A percentile compares a stretch with the other conserved stretches of the same genome.
Evolutionary conservation across 257 asterid species (phyloP).

Genomic region (Lycium ferocissimum): DNA sequence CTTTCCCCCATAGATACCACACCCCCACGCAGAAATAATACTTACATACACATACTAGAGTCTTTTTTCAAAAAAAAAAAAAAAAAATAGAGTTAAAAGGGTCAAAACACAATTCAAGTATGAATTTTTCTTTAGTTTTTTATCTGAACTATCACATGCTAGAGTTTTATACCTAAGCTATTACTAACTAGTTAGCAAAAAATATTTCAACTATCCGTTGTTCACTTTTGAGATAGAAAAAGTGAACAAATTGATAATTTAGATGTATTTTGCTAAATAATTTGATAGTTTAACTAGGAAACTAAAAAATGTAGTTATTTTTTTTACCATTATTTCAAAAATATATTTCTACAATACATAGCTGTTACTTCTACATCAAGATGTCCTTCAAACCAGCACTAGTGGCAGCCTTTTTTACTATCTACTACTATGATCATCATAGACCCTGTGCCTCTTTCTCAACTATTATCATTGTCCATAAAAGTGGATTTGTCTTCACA

Average conservation of each 20-base stretch:
- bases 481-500: constrained; percentile 18
- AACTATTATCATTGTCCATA: constrained; percentile 29
- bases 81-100: too few species aligned
- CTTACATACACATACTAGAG: not conserved
- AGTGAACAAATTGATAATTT: too few species aligned
- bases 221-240: too few species aligned
- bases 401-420: constrained; percentile 42
- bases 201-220: too few species aligned
- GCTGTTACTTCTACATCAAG: not conserved
- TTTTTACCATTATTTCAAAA: not conserved
- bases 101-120: too few species aligned
- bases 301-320: too few species aligned
- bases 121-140: too few species aligned
- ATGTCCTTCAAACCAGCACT: constrained; percentile 25
- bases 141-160: too few species aligned
- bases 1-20: constrained; percentile 12
- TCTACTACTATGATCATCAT: constrained; percentile 17
- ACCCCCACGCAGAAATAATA: not conserved
- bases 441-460: constrained; percentile 11
- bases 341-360: not conserved
- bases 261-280: too few species aligned
- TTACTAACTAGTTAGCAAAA: too few species aligned
- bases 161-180: too few species aligned
- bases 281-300: too few species aligned
- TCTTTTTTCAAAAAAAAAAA: not conserved